Evolutionary conservation across 208 protist species (phyloP).

Genomic region (Trypanosoma melophagium): DNA sequence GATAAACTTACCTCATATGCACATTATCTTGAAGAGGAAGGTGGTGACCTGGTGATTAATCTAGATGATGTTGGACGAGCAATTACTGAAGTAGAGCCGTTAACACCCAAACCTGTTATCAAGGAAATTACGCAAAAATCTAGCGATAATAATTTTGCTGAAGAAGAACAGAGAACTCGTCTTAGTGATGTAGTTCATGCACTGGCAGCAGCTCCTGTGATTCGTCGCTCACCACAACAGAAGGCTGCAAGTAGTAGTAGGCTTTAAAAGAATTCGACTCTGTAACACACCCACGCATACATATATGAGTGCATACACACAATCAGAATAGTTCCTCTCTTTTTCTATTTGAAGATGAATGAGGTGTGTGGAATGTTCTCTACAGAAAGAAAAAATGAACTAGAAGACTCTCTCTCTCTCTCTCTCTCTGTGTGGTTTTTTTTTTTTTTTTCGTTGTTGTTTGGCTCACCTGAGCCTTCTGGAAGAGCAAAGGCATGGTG

Average conservation of each 20-base stretch:
- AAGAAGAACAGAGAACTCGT: slow-evolving; percentile 22
- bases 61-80: slow-evolving; percentile 45
- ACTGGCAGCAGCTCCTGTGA: slow-evolving; percentile 54
- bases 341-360: too few relatives aligned
- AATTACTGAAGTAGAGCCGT: slow-evolving; percentile 59
- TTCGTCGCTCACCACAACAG: slow-evolving; percentile 43
- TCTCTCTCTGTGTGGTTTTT: too few relatives aligned
- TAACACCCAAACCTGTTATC: slow-evolving; percentile 64
- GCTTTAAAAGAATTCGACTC: too few relatives aligned
- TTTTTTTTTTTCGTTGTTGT: too few relatives aligned
- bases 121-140: slow-evolving; percentile 68
- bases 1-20: slow-evolving; percentile 42
- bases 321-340: too few relatives aligned
- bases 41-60: slow-evolving; percentile 40
- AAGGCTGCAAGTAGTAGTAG: slow-evolving; percentile 32
- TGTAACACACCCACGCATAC: too few relatives aligned
- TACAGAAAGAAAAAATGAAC: slow-evolving; percentile 1
- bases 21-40: slow-evolving; percentile 21
- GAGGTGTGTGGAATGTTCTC: too few relatives aligned
- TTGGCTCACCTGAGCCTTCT: too few relatives aligned
- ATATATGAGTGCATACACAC: too few relatives aligned
- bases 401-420: too few relatives aligned
- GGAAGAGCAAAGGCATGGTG: neutral
- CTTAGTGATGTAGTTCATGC: slow-evolving; percentile 66
- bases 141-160: slow-evolving; percentile 8